A percentile compares a stretch with the other conserved stretches of the same genome.
Evolutionary conservation across 2,329 filamentous ascomycete species (phyloP).

Genomic region (Xenosphaeropsis pyriputrescens): DNA sequence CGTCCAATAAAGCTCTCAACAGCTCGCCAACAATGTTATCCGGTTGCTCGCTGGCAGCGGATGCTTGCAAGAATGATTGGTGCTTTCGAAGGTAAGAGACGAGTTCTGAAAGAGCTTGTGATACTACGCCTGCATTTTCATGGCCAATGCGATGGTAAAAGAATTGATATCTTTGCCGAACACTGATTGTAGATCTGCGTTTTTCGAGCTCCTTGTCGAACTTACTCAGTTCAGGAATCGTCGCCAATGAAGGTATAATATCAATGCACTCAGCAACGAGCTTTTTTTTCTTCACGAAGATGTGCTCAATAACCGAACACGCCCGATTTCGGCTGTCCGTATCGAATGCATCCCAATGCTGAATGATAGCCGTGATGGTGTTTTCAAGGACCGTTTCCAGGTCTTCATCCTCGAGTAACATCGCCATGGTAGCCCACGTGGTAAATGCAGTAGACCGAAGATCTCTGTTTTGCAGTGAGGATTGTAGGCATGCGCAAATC

Average conservation of each 20-base stretch:
- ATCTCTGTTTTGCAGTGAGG: constrained; percentile 59
- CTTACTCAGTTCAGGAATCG: constrained; percentile 53
- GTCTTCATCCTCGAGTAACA: constrained; percentile 62
- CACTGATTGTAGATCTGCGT: constrained; percentile 50
- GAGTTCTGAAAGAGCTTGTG: constrained; percentile 68
- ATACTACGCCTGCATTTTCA: constrained; percentile 75
- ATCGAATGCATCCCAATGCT: constrained; percentile 62
- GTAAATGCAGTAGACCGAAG: constrained; percentile 69
- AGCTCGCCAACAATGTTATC: constrained; percentile 58
- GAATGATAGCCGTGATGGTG: constrained; percentile 74
- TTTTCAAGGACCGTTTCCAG: constrained; percentile 71
- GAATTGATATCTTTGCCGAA: constrained; percentile 50
- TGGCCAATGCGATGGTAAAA: constrained; percentile 64
- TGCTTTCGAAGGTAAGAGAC: constrained; percentile 56
- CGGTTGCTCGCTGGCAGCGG: constrained; percentile 71
- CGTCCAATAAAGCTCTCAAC: constrained; percentile 70
- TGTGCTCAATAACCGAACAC: constrained; percentile 41
- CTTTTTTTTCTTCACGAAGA: constrained; percentile 14
- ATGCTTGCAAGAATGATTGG: constrained; percentile 66
- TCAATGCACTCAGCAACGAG: constrained; percentile 53
- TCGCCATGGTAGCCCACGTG: constrained; percentile 72
- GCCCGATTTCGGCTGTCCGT: constrained; percentile 42
- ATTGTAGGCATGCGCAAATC: constrained; percentile 86
- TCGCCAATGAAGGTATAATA: constrained; percentile 63
- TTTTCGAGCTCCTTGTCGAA: constrained; percentile 50